Percentiles rank a stretch among this genome's conserved stretches.
These are phyloP conservation scores for Apophysomyces ossiformis DNA, from an alignment of 371 early-diverging fungal species.

Conservation along the genomic window DNA sequence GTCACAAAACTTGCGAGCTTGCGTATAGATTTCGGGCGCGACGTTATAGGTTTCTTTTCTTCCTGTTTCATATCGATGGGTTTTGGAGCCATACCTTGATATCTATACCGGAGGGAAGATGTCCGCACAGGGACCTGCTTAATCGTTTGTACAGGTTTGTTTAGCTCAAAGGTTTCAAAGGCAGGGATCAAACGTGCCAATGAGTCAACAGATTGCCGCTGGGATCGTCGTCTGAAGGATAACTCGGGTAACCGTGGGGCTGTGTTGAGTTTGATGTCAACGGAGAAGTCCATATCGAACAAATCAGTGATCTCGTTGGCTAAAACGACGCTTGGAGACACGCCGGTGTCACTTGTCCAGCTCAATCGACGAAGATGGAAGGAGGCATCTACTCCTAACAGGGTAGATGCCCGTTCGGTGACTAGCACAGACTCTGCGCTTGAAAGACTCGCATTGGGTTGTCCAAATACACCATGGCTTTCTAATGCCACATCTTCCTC, in stretches of 20 bases:
- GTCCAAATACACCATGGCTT: slow-evolving; percentile 20
- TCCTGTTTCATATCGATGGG: background rate
- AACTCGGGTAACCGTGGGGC: slow-evolving; percentile 49
- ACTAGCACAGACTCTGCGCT: background rate
- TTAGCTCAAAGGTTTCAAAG: slow-evolving; percentile 28
- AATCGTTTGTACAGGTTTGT: background rate
- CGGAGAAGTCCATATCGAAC: slow-evolving; percentile 58
- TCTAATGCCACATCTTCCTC: slow-evolving; percentile 5
- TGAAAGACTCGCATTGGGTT: slow-evolving; percentile 21
- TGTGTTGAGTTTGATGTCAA: slow-evolving; percentile 50
- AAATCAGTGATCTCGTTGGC: slow-evolving; percentile 55
- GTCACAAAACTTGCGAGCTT: background rate
- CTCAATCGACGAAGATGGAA: slow-evolving; percentile 18
- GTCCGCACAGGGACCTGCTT: background rate
- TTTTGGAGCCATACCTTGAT: background rate
- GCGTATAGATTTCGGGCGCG: background rate
- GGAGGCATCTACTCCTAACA: background rate
- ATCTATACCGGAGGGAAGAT: background rate
- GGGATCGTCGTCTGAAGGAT: slow-evolving; percentile 20
- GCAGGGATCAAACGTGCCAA: slow-evolving; percentile 29
- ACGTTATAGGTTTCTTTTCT: background rate
- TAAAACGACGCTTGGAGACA: slow-evolving; percentile 9
- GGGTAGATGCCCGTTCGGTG: background rate
- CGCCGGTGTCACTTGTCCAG: slow-evolving; percentile 33
- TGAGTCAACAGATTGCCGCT: slow-evolving; percentile 30